Base-by-base conservation (phyloP, 2,329 filamentous ascomycete species). In the Rhexocercosporidium sp. region DNA sequence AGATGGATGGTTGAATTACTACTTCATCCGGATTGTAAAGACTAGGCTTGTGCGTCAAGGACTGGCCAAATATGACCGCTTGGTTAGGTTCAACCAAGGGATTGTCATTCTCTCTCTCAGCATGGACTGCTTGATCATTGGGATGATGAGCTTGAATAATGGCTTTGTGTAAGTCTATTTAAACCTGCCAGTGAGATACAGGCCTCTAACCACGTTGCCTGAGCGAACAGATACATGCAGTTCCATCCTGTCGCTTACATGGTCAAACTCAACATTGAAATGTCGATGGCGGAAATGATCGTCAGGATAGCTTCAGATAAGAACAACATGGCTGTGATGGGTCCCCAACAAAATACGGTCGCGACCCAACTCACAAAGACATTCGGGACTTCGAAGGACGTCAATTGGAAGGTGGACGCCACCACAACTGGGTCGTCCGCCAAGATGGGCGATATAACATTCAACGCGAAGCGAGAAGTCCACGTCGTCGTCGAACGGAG, bases 1-100 rank as follows among this genome's bases (percentile, higher is more conserved):
- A 7, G 85, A 87, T 65, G 82, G 79, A 1, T 75, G 72, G 0
- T 79, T 87, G n/a, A 87, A 87, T 66, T 82, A 78, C 73, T 85
- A 84, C 69, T 87, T 87, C 70, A 77, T 87, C 2, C 71, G 71
- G 16, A 80, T 76, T 3, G 80, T 82, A 25, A 78, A 79, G 65
- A 70, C 72, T 9, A 74, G 78, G 3, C 76, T 83, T 2, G 75
- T 82, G 1, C 66, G 74, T 8, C 75, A 79, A 65, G 80, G 80
- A 0, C 73, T 82, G 8, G 75, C 72, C 9, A 82, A 82, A 68
- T 82, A 82, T 62, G 65, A 76, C 56, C 76, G 76, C 0, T 72
- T 82, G 3, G 77, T 81, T 0, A 74, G 74, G 25, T 82, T 82
- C 70, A 82, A 82, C 66, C 77, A 78, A 1, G 75, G 75, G 11